A percentile compares a stretch with the other conserved stretches of the same genome.
phyloP scores from a whole-genome alignment of 2,329 filamentous ascomycete genomes.

The Myriosclerotinia duriaeana region DNA sequence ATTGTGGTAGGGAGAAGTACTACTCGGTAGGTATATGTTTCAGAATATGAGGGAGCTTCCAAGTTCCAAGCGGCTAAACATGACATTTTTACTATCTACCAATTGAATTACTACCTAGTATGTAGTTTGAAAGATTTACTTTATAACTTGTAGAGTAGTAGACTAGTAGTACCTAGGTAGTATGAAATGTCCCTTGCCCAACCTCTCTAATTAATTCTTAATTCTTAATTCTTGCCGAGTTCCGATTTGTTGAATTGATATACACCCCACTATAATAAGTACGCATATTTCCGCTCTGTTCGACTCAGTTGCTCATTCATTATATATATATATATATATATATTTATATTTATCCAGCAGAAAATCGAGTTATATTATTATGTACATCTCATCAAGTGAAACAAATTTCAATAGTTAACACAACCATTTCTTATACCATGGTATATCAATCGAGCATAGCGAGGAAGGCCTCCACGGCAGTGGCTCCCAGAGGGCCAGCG shows the following conservation, averaged over 20 bases:
- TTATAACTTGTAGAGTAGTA: too few species aligned
- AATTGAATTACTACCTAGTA: background rate
- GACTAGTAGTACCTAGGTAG: too few species aligned
- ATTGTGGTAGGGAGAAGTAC: background rate
- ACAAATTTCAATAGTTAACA: background rate
- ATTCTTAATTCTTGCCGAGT: background rate
- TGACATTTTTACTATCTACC: too few species aligned
- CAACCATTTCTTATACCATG: background rate
- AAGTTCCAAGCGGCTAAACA: background rate
- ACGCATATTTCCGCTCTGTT: too few species aligned
- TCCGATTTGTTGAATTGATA: constrained; percentile 7
- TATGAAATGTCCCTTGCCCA: constrained; percentile 11
- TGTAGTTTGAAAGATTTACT: background rate
- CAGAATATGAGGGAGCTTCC: too few species aligned
- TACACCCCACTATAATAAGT: too few species aligned
- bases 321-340: too few species aligned
- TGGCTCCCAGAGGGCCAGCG: background rate
- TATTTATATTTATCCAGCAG: too few species aligned
- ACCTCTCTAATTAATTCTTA: constrained; percentile 7
- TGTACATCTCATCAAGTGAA: too few species aligned
- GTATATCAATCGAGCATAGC: constrained; percentile 1
- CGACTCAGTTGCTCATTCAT: background rate
- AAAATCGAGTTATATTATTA: too few species aligned
- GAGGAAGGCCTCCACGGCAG: background rate
- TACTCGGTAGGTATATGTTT: too few species aligned